phyloP scores from a whole-genome alignment of 2,329 filamentous ascomycete genomes.

The Cercospora sesami region DNA sequence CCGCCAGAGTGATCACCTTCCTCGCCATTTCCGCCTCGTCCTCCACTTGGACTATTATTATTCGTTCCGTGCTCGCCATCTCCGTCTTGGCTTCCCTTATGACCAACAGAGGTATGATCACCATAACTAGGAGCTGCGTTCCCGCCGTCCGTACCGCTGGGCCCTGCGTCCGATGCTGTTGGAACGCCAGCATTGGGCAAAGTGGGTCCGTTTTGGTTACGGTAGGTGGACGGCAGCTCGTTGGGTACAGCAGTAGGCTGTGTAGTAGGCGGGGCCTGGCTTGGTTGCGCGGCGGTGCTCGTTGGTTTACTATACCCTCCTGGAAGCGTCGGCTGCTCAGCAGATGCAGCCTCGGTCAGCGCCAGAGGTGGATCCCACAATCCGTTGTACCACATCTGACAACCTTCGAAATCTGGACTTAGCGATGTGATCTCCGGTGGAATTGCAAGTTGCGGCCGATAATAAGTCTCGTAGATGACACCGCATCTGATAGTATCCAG shows the following conservation, averaged over 20 bases:
- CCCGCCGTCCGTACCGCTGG: background rate
- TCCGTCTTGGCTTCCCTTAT: background rate
- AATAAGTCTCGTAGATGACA: conserved; percentile 32
- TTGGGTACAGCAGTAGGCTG: conserved; percentile 23
- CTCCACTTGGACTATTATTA: background rate
- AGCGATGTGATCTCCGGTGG: conserved; percentile 33
- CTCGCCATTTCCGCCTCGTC: background rate
- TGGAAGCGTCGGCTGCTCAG: conserved; percentile 23
- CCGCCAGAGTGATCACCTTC: background rate
- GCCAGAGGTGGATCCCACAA: conserved; percentile 35
- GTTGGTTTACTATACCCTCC: background rate
- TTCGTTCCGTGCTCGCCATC: background rate
- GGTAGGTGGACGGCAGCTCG: conserved; percentile 4
- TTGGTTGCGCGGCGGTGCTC: conserved; percentile 18
- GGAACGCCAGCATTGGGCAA: background rate
- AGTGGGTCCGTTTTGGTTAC: background rate
- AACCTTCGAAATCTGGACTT: conserved; percentile 30
- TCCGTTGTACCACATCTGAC: conserved; percentile 36
- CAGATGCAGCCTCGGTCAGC: conserved; percentile 22
- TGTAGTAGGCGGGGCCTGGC: conserved; percentile 21
- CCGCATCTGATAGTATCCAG: conserved; percentile 22
- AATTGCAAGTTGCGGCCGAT: conserved; percentile 33
- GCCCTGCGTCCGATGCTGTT: background rate
- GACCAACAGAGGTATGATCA: background rate
- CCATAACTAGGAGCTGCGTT: background rate